Base-by-base conservation (phyloP, 148 eudicot genomes). In the Amaranthus hypochondriacus region DNA sequence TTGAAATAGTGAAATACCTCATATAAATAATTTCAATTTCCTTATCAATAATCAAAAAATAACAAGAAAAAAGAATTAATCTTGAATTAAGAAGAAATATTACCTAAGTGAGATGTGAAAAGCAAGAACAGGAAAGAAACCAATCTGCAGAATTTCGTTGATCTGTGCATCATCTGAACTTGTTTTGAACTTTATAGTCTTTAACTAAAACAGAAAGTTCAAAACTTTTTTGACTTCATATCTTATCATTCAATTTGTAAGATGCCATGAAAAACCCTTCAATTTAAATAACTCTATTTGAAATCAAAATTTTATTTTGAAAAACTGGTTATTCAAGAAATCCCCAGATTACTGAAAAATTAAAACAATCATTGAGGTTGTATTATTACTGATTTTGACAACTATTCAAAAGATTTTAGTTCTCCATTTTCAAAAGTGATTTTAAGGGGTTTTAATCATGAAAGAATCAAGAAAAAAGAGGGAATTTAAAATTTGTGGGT, bases 61-160 rank as follows among this genome's bases (percentile, higher is more conserved):
- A 75, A n/a, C 47, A 62, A 54, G 43, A 53, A 43, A n/a, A 12
- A 44, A 18, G 21, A 42, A 46, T 11, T 15, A 6, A 43, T 28
- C 39, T 28, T 28, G 18, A 73, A 14, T n/a, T 9, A 66, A 53
- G 42, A 15, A 18, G 13, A 6, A 50, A 43, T 1, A 49, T 42
- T 79, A 79, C 81, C 81, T 61, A 58, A 62, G 7, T 69, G 62
- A 49, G 74, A 69, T 28, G 66, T 56, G 51, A 74, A 48, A 66
- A 79, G 49, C 58, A 73, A 62, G 70, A 68, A 62, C 56, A 72
- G 50, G 15, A 68, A 12, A 62, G 52, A 59, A 68, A 62, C 60
- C 57, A 63, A 64, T 61, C 44, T 7, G 64, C n/a, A 69, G 46
- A 69, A 39, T 62, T 58, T 79, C 81, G 74, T 69, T 9, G 59